Conservation (phyloP, 2,329 filamentous ascomycete genomes). For the Ustulina deusta region DNA sequence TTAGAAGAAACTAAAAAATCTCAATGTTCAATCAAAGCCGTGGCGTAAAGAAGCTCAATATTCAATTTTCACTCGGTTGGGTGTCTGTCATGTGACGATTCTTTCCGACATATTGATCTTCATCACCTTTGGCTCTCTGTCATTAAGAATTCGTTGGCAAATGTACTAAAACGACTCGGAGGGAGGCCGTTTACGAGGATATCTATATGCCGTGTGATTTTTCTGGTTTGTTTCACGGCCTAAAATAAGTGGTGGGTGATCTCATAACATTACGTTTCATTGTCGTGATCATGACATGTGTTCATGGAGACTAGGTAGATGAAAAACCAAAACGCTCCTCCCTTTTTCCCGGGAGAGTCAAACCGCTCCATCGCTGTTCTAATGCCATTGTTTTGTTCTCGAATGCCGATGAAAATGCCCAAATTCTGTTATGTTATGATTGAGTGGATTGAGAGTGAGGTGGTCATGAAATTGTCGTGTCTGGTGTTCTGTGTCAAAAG, state of each 20-base stretch:
- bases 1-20: too few relatives aligned
- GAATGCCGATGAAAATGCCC: constrained; percentile 16
- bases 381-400: constrained; percentile 12
- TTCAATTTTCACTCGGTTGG: too few relatives aligned
- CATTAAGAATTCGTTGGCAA: too few relatives aligned
- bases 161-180: too few relatives aligned
- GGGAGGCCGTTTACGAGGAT: too few relatives aligned
- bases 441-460: background rate
- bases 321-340: background rate
- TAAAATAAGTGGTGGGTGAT: background rate
- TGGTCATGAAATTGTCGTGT: background rate
- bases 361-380: constrained; percentile 4
- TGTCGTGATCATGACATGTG: background rate
- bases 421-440: constrained; percentile 6
- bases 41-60: too few relatives aligned
- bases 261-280: background rate
- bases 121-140: too few relatives aligned
- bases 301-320: background rate
- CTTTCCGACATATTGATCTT: too few relatives aligned
- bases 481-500: background rate
- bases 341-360: background rate
- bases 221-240: background rate
- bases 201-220: background rate
- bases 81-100: too few relatives aligned
- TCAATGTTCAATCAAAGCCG: too few relatives aligned